Percentiles rank a stretch among this genome's conserved stretches.
Evolutionary conservation across 345 rosid species (phyloP).

Genomic region (Rubroshorea leprosula): DNA sequence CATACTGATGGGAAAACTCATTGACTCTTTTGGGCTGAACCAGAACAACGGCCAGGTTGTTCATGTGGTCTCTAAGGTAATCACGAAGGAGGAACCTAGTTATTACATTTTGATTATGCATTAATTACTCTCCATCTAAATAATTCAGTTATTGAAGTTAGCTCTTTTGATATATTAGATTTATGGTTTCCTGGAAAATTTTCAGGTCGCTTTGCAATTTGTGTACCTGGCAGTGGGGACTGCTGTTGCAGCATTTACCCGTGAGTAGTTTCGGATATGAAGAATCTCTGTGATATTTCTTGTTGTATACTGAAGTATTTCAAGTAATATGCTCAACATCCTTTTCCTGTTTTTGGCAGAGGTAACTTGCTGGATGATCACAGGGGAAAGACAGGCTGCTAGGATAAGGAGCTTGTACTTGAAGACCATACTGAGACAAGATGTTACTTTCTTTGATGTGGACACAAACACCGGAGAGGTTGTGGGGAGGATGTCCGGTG

Average conservation of each 20-base stretch:
- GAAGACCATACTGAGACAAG: slow-evolving; percentile 66
- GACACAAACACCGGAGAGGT: slow-evolving; percentile 85
- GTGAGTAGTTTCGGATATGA: slow-evolving; percentile 41
- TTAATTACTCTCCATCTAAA: too few species aligned
- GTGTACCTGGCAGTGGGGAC: slow-evolving; percentile 46
- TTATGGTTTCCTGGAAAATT: too few species aligned
- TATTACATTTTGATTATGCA: background rate
- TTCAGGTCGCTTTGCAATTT: slow-evolving; percentile 42
- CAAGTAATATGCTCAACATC: background rate
- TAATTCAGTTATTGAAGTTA: too few species aligned
- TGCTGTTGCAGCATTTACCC: slow-evolving; percentile 35
- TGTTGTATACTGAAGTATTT: background rate
- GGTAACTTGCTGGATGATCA: slow-evolving; percentile 80
- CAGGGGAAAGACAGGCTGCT: slow-evolving; percentile 78
- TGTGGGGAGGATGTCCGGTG: slow-evolving; percentile 83
- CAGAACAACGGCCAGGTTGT: slow-evolving; percentile 29
- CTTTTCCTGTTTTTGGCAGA: slow-evolving; percentile 33
- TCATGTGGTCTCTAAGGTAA: slow-evolving; percentile 40
- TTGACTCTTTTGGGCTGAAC: slow-evolving; percentile 43
- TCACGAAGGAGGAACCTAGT: background rate
- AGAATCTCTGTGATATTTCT: background rate
- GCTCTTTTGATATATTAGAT: too few species aligned
- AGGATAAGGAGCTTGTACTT: slow-evolving; percentile 54
- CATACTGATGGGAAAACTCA: slow-evolving; percentile 41
- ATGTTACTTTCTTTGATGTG: slow-evolving; percentile 63